Evolutionary conservation across 345 rosid species (phyloP).

Genomic region (Eucalyptus albens): DNA sequence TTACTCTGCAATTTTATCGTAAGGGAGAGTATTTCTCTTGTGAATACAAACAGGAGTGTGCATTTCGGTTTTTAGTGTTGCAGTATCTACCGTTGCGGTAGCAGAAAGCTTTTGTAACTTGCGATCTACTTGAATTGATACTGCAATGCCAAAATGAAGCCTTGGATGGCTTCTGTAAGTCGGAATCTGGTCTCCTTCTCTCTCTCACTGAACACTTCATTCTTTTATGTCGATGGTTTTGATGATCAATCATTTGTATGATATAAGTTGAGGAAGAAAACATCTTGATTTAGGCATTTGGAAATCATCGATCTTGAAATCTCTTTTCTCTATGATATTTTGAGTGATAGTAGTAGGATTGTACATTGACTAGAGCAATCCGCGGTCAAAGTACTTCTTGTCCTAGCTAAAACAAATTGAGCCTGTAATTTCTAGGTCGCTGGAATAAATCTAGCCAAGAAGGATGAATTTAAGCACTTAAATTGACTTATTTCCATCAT

Average conservation of each 20-base stretch:
- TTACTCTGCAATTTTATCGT: background rate
- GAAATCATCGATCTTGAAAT: background rate
- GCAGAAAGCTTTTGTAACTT: too few species aligned
- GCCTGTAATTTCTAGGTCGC: background rate
- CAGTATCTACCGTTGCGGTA: too few species aligned
- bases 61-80: background rate
- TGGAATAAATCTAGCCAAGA: background rate
- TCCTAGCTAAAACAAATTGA: background rate
- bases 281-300: background rate
- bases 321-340: background rate
- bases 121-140: too few species aligned
- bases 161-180: too few species aligned
- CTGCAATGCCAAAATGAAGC: too few species aligned
- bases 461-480: background rate
- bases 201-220: background rate
- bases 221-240: background rate
- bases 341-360: background rate
- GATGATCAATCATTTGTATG: background rate
- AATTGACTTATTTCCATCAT: background rate
- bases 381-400: background rate
- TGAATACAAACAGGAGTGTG: background rate
- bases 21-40: background rate
- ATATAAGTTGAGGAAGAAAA: background rate
- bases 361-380: background rate
- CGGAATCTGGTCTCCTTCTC: slow-evolving; percentile 15